A percentile compares a stretch with the other conserved stretches of the same genome.
Evolutionary conservation across 176 grass and related monocot species (phyloP).

Genomic region (Aegilops sharonensis): DNA sequence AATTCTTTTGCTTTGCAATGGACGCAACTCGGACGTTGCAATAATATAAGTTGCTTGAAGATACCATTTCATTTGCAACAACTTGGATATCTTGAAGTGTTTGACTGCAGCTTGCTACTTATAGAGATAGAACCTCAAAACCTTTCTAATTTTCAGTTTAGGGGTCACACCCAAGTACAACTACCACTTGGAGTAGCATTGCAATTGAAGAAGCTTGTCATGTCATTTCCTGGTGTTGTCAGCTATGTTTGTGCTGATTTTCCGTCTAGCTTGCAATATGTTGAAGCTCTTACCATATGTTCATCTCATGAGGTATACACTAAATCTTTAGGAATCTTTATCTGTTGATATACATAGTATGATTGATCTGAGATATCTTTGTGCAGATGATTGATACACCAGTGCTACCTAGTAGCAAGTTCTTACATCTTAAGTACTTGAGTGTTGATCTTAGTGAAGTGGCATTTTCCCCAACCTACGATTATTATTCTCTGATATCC

Average conservation of each 20-base stretch:
- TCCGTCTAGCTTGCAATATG: background rate
- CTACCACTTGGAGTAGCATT: background rate
- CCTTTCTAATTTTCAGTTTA: background rate
- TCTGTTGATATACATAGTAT: background rate
- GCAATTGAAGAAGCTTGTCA: background rate
- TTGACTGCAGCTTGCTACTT: too few relatives aligned
- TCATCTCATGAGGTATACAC: background rate
- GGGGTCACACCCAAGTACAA: background rate
- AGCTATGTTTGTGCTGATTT: background rate
- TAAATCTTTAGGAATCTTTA: background rate
- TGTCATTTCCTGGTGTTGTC: background rate
- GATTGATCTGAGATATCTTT: background rate
- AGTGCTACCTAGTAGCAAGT: background rate
- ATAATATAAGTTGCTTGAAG: background rate
- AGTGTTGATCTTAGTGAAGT: background rate
- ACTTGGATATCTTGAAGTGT: background rate
- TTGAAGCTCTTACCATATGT: background rate
- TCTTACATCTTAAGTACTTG: background rate
- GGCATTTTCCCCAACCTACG: background rate
- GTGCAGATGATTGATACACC: background rate
- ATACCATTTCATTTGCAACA: background rate
- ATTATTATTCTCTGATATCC: slow-evolving; percentile 7
- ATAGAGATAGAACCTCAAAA: background rate
- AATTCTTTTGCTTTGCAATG: background rate
- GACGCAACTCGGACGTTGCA: background rate